Base-by-base conservation (phyloP, 805 yeast genomes). In the Cyberlindnera meyerae region DNA sequence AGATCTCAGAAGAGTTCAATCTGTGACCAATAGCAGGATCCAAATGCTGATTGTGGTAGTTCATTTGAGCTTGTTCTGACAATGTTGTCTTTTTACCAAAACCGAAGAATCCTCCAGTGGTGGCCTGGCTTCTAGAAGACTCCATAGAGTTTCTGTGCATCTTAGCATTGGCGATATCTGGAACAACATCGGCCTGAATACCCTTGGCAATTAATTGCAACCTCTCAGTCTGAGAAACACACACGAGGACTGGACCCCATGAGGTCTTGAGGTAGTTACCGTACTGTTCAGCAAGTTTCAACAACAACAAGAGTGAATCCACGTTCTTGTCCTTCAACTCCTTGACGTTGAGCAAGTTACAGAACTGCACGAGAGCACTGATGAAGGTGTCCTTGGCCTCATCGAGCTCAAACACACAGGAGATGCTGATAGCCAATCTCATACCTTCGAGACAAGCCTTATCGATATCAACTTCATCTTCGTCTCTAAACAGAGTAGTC, bases 401-500 rank as follows among this genome's bases (percentile, higher is more conserved):
- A 36, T 81, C 88, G 33, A 88, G 65, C 31, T 80, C 90, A 57
- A 87, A 89, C 56, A 82, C 72, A 43, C 96, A 78, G 1, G 97
- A 75, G 38, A 94, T 83, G 33, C 82, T 78, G 34, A 88, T 79
- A 1, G 96, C 79, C 24, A 87, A 63, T 50, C 80, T 80, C 47
- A 93, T 75, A 16, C 98, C 98, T 46, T 86, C 96, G 36, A 93
- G 62, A 48, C 96, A 81, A 8, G 72, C 61, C 33, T 68, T 73
- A 4, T 84, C 73, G 9, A 82, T 72, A 37, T 80, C 87, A 15
- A 70, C 72, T 48, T 85, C 93, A 48, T 84, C 88, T 44, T 82
- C 79, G 37, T 87, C 96, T 55, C 82, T 87, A 66, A 89, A 88
- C 6, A 96, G 95, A 4, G 94, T 90, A 0, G 97, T 88, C 33